Base-by-base conservation (phyloP, 2,329 filamentous ascomycete species). In the Xylaria sp. region DNA sequence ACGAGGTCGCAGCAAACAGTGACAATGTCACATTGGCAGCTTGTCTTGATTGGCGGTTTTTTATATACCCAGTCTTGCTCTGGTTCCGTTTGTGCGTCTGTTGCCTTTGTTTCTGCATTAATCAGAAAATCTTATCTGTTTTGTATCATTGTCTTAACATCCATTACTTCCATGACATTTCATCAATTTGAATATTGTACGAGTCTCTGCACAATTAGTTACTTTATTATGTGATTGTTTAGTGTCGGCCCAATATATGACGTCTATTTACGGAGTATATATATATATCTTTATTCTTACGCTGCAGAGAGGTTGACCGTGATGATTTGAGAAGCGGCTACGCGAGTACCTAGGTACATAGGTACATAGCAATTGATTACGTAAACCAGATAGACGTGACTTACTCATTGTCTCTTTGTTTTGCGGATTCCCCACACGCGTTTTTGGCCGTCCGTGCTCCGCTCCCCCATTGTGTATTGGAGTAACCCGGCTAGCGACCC, bases 361-460 rank as follows among this genome's bases (percentile, higher is more conserved):
- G 12, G 39, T 44, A 44, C 41, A 44, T 44, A 15, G 13, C 3
- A 25, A 20, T 41, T 13, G 54, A 39, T 56, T 56, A 56, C 54
- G 28, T 39, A 41, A 57, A 4, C 18, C 8, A n/a, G 12, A 20
- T 13, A 37, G 60, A 56, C 39, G 51, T 55, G 60, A 55, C 37
- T 55, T 18, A 13, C 54, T n/a, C 55, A 41, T 60, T 60, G 58
- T 20, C 23, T 51, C 39, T 54, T 61, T 65, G 48, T 65, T 65
- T 68, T 63, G 52, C n/a, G 15, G 41, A 4, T 57, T 46, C 18
- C 50, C 66, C 55, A 54, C 65, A 60, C 55, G 66, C 66, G 65
- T 59, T 25, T 48, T 31, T 23, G 39, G 23, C 41, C 34, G 3
- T 37, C 52, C 12, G 20, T 56, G n/a, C 34, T 39, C 58, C 58